Conservation (phyloP, 2,329 filamentous ascomycete genomes). For the Colletotrichum sp. region DNA sequence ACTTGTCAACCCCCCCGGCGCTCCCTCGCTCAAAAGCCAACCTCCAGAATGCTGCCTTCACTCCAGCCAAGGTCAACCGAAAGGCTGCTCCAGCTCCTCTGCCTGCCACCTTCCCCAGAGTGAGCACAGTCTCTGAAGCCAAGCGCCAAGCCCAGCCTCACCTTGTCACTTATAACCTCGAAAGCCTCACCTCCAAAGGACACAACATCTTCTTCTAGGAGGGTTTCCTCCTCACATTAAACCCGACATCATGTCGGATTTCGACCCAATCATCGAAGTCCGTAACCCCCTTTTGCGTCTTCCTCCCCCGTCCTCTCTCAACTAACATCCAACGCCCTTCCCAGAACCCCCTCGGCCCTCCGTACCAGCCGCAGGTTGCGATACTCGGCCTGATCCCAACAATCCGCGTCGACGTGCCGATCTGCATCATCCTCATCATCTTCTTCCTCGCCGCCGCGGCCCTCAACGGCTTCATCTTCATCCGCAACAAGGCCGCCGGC, state of each 20-base stretch:
- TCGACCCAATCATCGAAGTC: not conserved
- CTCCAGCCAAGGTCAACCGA: not conserved
- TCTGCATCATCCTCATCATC: constrained; percentile 66
- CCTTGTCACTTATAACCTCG: not conserved
- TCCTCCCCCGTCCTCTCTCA: too few relatives aligned
- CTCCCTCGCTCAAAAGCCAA: not conserved
- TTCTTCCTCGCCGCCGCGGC: constrained; percentile 60
- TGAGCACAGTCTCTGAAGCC: not conserved
- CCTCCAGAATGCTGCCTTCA: not conserved
- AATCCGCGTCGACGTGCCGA: constrained; percentile 64
- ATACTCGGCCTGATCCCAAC: constrained; percentile 63
- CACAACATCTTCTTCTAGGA: not conserved
- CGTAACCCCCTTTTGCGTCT: not conserved
- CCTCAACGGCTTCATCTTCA: constrained; percentile 63
- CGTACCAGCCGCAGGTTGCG: constrained; percentile 47
- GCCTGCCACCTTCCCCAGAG: not conserved
- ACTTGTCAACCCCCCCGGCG: not conserved
- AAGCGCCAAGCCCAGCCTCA: not conserved
- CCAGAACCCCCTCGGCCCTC: constrained; percentile 33
- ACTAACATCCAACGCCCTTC: not conserved
- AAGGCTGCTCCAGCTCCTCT: not conserved
- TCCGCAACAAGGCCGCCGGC: constrained; percentile 49
- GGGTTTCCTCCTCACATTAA: not conserved
- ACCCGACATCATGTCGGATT: constrained; percentile 1
- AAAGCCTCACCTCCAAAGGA: not conserved